Conservation (phyloP, 2,329 filamentous ascomycete species). For the Monosporascus sp. region DNA sequence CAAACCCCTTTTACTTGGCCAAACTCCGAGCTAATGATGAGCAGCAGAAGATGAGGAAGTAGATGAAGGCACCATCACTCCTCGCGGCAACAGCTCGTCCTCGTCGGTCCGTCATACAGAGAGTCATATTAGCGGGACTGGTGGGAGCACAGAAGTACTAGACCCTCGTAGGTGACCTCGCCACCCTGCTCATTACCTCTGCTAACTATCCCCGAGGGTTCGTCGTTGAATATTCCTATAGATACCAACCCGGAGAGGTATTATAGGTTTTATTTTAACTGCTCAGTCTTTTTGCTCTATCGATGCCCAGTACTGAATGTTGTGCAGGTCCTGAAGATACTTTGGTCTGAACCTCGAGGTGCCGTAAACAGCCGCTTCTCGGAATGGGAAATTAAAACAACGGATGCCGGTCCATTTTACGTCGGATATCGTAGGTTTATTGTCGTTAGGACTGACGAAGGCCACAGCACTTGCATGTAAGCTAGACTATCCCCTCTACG, state of each 20-base stretch:
- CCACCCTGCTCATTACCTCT: not conserved
- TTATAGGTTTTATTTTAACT: not conserved
- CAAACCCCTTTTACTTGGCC: not conserved
- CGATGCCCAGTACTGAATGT: not conserved
- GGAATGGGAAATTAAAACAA: slow-evolving; percentile 28
- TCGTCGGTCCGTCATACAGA: not conserved
- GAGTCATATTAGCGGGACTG: slow-evolving; percentile 16
- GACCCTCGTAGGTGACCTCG: slow-evolving; percentile 16
- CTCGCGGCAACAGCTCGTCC: not conserved
- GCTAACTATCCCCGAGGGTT: slow-evolving; percentile 19
- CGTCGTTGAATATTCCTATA: slow-evolving; percentile 19
- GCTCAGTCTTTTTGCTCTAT: not conserved
- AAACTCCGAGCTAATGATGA: slow-evolving; percentile 1
- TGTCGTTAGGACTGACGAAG: slow-evolving; percentile 44
- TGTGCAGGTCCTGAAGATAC: slow-evolving; percentile 47
- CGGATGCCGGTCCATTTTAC: slow-evolving; percentile 35
- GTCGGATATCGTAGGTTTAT: slow-evolving; percentile 50
- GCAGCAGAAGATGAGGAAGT: slow-evolving; percentile 9
- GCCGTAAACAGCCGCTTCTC: slow-evolving; percentile 19
- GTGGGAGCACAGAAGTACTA: slow-evolving; percentile 14
- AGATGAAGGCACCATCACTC: slow-evolving; percentile 2
- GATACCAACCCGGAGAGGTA: slow-evolving; percentile 25
- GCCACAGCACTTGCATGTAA: slow-evolving; percentile 53
- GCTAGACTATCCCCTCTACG: slow-evolving; percentile 12
- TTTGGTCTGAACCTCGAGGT: slow-evolving; percentile 49